Evolutionary conservation across 108 stramenopile species (phyloP), one percentile per base, ranked within the genome.

Genomic region (Stephanodiscus minutulus): DNA sequence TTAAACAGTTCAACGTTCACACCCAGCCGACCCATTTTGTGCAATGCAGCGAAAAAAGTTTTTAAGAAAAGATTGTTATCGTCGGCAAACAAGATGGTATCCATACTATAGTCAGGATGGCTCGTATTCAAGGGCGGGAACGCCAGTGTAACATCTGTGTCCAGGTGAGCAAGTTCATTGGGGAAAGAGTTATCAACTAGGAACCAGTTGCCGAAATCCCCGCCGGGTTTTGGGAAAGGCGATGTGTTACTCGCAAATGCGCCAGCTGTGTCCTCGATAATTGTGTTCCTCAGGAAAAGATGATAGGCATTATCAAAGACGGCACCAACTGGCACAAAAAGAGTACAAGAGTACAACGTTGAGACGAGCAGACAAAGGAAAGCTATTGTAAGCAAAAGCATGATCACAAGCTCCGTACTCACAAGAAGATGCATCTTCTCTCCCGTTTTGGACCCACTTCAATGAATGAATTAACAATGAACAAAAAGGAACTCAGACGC

Each of bases 1-100:
- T 0, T 0, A 9, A 0, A 56, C 0, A 68, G 66, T 21, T 37
- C 7, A 5, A 57, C 55, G 18, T 15, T 25, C 10, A 68, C 66
- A 41, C 66, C 66, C 3, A 68, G 66, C 37, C 24, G 27, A 21
- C 54, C 12, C 66, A 68, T 68, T 41, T 68, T 68, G 7, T 55
- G 5, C 55, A 68, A 57, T 56, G 66, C 54, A 5, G 37, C 1
- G 15, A 68, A 68, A 48, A 56, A 68, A 3, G 3, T 53, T 0
- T 54, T 56, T 5, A 68, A 56, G 54, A 68, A 68, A 4, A 25
- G 20, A 5, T 7, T 2, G 20, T 68, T 37, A 39, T 10, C 43
- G 12, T 2, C 9, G 7, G 66, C 53, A 43, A 68, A 68, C 8
- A 1, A 18, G 5, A 0, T 10, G 7, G 66, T 39, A 56, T 31